Conservation (phyloP, 768 basidiomycete genomes). For the Harrya chromipes region DNA sequence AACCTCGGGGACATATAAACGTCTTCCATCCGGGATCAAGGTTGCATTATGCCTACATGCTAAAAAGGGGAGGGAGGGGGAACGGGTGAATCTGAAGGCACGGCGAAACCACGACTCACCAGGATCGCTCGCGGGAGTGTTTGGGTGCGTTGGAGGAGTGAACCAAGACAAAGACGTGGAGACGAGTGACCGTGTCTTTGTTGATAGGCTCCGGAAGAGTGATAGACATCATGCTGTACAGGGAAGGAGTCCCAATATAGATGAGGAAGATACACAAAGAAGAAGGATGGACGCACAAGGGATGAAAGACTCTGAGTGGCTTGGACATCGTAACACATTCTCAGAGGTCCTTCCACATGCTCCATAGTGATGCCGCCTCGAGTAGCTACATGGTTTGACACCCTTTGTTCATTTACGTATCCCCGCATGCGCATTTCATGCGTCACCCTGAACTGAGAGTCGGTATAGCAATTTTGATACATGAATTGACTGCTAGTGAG, state of each 20-base stretch:
- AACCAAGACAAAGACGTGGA: constrained; percentile 18
- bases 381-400: no score
- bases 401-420: no score
- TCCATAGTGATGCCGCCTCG: constrained; percentile 20
- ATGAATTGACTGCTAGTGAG: no score
- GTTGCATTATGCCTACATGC: constrained; percentile 37
- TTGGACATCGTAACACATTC: constrained; percentile 13
- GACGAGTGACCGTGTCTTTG: constrained; percentile 16
- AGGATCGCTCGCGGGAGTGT: constrained; percentile 25
- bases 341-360: constrained; percentile 9
- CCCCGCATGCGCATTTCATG: no score
- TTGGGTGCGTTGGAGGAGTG: constrained; percentile 24
- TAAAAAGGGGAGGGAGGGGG: no score
- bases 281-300: constrained; percentile 17
- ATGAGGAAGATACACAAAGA: background rate
- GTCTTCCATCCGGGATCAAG: constrained; percentile 80
- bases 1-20: constrained; percentile 79
- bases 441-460: no score
- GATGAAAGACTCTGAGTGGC: constrained; percentile 21
- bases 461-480: no score
- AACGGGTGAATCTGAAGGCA: no score
- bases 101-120: constrained; percentile 20
- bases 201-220: background rate
- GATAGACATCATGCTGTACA: constrained; percentile 16
- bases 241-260: background rate